Evolutionary conservation across 2,329 filamentous ascomycete species (phyloP), one percentile per base, ranked within the genome.

Genomic region (Ramularia endophylla): DNA sequence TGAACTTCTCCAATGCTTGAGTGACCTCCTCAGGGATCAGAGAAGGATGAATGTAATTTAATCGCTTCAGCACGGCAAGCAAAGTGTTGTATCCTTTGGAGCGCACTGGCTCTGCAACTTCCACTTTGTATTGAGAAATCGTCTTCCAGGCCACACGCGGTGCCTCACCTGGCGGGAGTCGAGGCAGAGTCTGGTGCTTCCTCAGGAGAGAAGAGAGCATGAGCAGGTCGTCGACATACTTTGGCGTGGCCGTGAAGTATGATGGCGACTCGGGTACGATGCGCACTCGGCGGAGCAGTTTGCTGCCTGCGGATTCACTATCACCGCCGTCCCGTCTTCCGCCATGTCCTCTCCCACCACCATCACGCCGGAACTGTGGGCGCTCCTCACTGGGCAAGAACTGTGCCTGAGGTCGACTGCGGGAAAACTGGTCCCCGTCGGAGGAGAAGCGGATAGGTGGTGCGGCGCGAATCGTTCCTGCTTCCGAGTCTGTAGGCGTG

Each of bases 181-280:
- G 76, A 5, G 92, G 92, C 11, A 97, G 75, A 18, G 80, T 73
- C 42, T 79, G 74, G 62, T 92, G 83, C 64, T 80, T 82, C 39
- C 79, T 78, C 42, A 85, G 68, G 17, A 97, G 74, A 8, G 76
- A 73, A 55, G 87, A 78, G 35, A 98, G 74, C 33, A 73, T 69
- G 52, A 97, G 76, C 54, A 85, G 78, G 57, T 85, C 78, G 67
- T 98, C 92, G 66, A 83, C 92, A 72, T 95, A 95, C 40, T 76
- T 73, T 2, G 89, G 85, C 47, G 83, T 83, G 38, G 83, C 83
- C 38, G 87, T 89, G 71, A 97, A 98, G 69, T 98, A 98, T n/a
- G 90, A 92, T 2, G 87, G 82, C 27, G 89, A 95, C 18, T 76
- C 75, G 15, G 92, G 92, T 27, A 95, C 71, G 16, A 94, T 72